Conservation (phyloP, 345 rosid species). For the Aquilaria sinensis region DNA sequence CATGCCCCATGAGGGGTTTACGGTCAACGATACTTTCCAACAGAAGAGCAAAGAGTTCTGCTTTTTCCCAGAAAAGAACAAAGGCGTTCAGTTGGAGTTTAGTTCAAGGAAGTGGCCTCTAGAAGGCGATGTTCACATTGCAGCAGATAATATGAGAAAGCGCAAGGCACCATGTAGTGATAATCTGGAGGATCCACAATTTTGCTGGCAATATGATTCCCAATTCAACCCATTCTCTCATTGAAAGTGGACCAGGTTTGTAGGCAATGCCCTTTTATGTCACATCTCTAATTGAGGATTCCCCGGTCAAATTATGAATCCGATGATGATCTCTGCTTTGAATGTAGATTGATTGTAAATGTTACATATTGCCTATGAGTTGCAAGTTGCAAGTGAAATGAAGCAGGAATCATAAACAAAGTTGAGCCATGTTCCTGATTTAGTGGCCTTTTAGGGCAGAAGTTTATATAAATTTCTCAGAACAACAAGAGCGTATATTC, state of each 20-base stretch:
- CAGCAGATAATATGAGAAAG: slow-evolving; percentile 37
- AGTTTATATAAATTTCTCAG: no score
- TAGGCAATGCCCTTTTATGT: slow-evolving; percentile 25
- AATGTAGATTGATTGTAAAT: slow-evolving; percentile 17
- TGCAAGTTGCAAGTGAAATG: slow-evolving; percentile 11
- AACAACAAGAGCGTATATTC: no score
- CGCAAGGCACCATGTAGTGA: slow-evolving; percentile 40
- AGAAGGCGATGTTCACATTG: slow-evolving; percentile 27
- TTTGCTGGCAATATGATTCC: slow-evolving; percentile 29
- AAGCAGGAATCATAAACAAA: no score
- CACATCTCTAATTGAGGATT: slow-evolving; percentile 28
- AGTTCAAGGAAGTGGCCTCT: slow-evolving; percentile 27
- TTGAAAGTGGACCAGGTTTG: slow-evolving; percentile 40
- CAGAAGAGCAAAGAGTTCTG: slow-evolving; percentile 44
- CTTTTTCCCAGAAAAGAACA: slow-evolving; percentile 49
- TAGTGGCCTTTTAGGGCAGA: no score
- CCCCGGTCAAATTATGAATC: slow-evolving; percentile 17
- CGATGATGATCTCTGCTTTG: slow-evolving; percentile 17
- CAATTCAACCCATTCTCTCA: slow-evolving; percentile 25
- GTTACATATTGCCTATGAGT: slow-evolving; percentile 15
- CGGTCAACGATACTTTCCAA: slow-evolving; percentile 16
- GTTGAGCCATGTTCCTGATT: no score
- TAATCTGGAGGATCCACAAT: slow-evolving; percentile 31
- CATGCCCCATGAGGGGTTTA: slow-evolving; percentile 27
- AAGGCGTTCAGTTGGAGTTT: slow-evolving; percentile 26